These are phyloP conservation scores for Aquilaria agallochum DNA, from an alignment of 441 rosid genomes.

Conservation along the genomic window DNA sequence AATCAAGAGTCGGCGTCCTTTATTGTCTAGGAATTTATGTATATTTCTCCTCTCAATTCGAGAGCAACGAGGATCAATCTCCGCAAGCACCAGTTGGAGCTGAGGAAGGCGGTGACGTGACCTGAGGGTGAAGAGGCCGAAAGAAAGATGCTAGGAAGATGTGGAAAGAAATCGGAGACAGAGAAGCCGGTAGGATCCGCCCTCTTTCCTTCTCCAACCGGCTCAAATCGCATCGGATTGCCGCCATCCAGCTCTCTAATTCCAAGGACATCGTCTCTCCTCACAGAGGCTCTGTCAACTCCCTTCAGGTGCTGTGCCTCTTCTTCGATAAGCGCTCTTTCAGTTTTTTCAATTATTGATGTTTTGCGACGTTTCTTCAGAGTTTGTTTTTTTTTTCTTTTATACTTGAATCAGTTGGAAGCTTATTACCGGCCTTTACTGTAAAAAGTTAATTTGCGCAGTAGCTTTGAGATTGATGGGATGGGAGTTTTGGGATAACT, in stretches of 20 bases:
- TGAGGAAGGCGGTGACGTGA: slow-evolving; percentile 3
- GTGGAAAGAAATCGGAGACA: slow-evolving; percentile 80
- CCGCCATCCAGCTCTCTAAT: slow-evolving; percentile 71
- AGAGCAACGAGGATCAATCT: slow-evolving; percentile 1
- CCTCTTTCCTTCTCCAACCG: slow-evolving; percentile 58
- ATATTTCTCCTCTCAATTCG: neutral
- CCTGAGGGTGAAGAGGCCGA: neutral
- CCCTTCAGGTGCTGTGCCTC: slow-evolving; percentile 58
- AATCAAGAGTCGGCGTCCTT: too few species aligned
- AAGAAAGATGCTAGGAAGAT: slow-evolving; percentile 84
- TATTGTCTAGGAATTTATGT: neutral
- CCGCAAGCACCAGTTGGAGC: slow-evolving; percentile 1
- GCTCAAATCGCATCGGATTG: slow-evolving; percentile 51
- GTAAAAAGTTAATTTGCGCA: too few species aligned
- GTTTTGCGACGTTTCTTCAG: too few species aligned
- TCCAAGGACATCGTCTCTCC: slow-evolving; percentile 76
- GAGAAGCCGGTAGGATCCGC: slow-evolving; percentile 77
- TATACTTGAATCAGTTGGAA: too few species aligned
- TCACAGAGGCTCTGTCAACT: slow-evolving; percentile 83
- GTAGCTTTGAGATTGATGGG: too few species aligned
- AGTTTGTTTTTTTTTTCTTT: too few species aligned
- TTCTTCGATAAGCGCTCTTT: too few species aligned
- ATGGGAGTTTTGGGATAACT: too few species aligned
- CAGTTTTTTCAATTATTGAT: too few species aligned
- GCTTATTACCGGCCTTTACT: too few species aligned